Evolutionary conservation across 1,284 basidiomycete species (phyloP).

Genomic region (Irpex rosettiformis): DNA sequence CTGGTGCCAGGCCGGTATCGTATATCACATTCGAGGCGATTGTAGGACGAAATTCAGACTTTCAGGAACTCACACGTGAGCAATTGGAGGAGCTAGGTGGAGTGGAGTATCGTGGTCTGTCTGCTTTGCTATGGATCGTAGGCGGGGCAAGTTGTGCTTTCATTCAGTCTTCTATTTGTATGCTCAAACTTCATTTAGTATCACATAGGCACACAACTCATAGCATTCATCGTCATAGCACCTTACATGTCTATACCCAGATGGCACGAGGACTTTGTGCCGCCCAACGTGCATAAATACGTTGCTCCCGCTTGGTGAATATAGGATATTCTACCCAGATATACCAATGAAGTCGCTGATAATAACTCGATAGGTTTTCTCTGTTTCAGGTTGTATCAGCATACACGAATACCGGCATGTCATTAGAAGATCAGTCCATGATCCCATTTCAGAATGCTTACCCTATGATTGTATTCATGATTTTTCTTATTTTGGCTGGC

Average conservation of each 20-base stretch:
- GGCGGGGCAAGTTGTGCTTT: constrained; percentile 28
- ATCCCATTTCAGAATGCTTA: constrained; percentile 86
- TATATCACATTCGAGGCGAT: constrained; percentile 87
- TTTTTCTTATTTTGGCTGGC: constrained; percentile 80
- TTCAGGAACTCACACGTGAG: constrained; percentile 75
- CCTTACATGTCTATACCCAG: constrained; percentile 65
- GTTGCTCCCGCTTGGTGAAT: constrained; percentile 59
- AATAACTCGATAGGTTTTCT: constrained; percentile 61
- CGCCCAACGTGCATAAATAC: constrained; percentile 48
- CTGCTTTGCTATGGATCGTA: constrained; percentile 77
- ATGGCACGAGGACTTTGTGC: constrained; percentile 55
- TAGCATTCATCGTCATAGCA: constrained; percentile 55
- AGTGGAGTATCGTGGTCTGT: constrained; percentile 88
- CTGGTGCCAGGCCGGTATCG: constrained; percentile 56
- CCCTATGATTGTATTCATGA: constrained; percentile 68
- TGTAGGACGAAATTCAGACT: constrained; percentile 88
- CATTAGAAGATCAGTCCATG: constrained; percentile 89
- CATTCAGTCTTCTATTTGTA: neutral
- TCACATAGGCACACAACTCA: constrained; percentile 35
- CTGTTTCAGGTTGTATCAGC: constrained; percentile 85
- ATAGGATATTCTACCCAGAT: neutral
- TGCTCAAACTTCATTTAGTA: constrained; percentile 45
- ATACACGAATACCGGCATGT: constrained; percentile 89
- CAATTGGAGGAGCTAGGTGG: constrained; percentile 92
- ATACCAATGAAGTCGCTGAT: neutral